Conservation (phyloP, 2,329 filamentous ascomycete species). For the Dothideomycetidae sp. region DNA sequence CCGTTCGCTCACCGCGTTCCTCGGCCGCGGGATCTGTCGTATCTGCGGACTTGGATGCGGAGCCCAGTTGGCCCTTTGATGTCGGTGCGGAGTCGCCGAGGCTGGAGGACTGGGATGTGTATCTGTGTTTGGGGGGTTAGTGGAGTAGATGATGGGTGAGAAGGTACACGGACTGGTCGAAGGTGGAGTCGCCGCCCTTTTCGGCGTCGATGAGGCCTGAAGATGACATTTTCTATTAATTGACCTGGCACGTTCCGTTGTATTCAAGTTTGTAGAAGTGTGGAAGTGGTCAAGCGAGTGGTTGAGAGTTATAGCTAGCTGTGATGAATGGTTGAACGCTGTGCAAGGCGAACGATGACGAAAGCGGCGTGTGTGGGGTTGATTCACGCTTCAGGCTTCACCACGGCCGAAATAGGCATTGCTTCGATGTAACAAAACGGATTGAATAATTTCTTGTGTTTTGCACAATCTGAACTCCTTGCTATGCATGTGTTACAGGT, state of each 20-base stretch:
- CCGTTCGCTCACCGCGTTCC: conserved; percentile 30
- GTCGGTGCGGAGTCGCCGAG: conserved; percentile 37
- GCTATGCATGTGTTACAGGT: conserved; percentile 15
- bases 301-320: background rate
- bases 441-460: too few relatives aligned
- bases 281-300: background rate
- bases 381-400: background rate
- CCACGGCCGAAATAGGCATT: too few relatives aligned
- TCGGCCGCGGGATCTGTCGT: conserved; percentile 21
- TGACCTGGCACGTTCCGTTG: too few relatives aligned
- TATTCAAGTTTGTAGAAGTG: background rate
- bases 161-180: conserved; percentile 20
- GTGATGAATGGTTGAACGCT: background rate
- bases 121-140: conserved; percentile 26
- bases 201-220: conserved; percentile 44
- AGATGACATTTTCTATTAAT: too few relatives aligned
- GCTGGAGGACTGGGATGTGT: conserved; percentile 36
- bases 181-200: conserved; percentile 45
- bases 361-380: conserved; percentile 2
- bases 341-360: conserved; percentile 5
- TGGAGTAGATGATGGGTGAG: background rate
- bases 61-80: conserved; percentile 41
- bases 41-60: conserved; percentile 14
- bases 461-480: conserved; percentile 7
- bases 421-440: too few relatives aligned